Base-by-base conservation (phyloP, 352 stramenopile genomes). In the Saprolegnia parasitica region DNA sequence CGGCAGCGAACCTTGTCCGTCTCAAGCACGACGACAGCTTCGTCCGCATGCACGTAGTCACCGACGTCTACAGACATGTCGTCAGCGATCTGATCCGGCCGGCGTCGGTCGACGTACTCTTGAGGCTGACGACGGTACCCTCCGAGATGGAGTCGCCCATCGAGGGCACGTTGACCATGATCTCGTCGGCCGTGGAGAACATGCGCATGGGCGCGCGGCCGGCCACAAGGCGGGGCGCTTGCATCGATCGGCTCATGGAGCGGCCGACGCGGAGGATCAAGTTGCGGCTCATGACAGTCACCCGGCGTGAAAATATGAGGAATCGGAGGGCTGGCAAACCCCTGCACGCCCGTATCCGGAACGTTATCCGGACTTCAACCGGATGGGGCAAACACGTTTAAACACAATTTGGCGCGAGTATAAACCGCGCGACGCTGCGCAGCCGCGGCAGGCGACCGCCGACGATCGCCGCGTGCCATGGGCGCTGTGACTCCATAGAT, bases 71-170 rank as follows among this genome's bases (percentile, higher is more conserved):
- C 56, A 72, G 65, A 23, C 46, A 56, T 18, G n/a, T 45, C 47
- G 21, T 63, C 20, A 18, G n/a, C n/a, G 11, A 60, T 42, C 13
- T 60, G 60, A 63, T 68, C 11, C 24, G 20, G 4, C 57, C 32
- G 45, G 24, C 13, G 62, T 26, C 67, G 6, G 13, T 20, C 0
- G 11, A 78, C 80, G 67, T 74, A 93, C 83, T 79, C 78, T 92
- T 91, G 32, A 89, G 72, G 45, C 89, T 81, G 20, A 99, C 96
- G 68, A 99, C 88, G 15, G 96, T 99, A 66, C 97, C 97, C 76
- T 99, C 96, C 6, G 94, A 98, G 77, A 99, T 99, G 67, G 95
- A 99, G 74, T 99, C 95, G 26, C 88, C 89, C 82, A 96, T 93
- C 0, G 84, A 91, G 46, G 89, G 89, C 29, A 96, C 88, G 55